Conservation (phyloP, 1,139 yeast genomes). For the Saccharomyces hybrid region DNA sequence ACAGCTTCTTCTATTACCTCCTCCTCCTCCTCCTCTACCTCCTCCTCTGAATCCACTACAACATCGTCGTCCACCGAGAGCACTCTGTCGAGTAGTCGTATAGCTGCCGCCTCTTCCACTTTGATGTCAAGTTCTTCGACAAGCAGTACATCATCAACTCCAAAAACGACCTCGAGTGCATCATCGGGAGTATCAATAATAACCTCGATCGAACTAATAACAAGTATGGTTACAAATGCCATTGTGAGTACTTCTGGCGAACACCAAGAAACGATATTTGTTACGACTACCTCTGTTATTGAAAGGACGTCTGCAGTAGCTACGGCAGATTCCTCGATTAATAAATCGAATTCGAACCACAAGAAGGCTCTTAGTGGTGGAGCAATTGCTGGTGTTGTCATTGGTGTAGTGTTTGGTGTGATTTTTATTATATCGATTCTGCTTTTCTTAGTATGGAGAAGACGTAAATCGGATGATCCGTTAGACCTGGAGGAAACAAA, state of each 20-base stretch:
- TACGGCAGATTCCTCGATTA: conserved; percentile 3
- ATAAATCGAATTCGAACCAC: background rate
- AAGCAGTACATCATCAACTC: conserved; percentile 9
- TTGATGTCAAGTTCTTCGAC: conserved; percentile 10
- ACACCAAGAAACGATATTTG: conserved; percentile 11
- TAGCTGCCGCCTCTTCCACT: conserved; percentile 7
- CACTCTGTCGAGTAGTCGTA: conserved; percentile 5
- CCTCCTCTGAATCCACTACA: conserved; percentile 2
- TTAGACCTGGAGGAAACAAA: conserved; percentile 28
- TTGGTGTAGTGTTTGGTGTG: conserved; percentile 54
- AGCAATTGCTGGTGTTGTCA: conserved; percentile 63
- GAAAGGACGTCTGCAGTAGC: conserved; percentile 8
- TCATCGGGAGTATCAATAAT: conserved; percentile 7
- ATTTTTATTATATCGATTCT: conserved; percentile 32
- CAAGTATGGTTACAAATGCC: conserved; percentile 13
- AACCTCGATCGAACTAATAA: conserved; percentile 11
- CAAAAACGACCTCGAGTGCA: conserved; percentile 17
- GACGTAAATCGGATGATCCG: conserved; percentile 13
- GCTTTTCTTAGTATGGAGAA: conserved; percentile 39
- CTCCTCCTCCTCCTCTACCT: conserved; percentile 3
- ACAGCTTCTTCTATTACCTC: conserved; percentile 1
- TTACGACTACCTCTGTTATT: conserved; percentile 18
- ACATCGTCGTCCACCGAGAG: conserved; percentile 1
- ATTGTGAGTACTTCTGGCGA: conserved; percentile 7
- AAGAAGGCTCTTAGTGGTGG: conserved; percentile 42